A percentile compares a stretch with the other conserved stretches of the same genome.
Evolutionary conservation across 2,329 filamentous ascomycete species (phyloP).

Genomic region (Tolypocladium sp.): DNA sequence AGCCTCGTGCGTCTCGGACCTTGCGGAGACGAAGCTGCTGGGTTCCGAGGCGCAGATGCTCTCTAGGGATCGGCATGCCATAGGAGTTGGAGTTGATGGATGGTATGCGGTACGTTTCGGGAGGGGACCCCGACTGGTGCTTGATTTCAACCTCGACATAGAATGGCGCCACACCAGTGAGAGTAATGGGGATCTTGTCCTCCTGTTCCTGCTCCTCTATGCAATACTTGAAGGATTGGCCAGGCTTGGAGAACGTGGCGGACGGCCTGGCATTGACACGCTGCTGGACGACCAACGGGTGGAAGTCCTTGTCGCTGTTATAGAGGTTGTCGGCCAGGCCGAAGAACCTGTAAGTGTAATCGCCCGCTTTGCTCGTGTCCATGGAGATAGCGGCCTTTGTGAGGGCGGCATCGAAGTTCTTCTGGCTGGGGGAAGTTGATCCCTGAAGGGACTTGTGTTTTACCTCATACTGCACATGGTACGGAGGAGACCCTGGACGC

Average conservation of each 20-base stretch:
- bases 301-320: slow-evolving; percentile 59
- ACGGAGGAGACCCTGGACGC: slow-evolving; percentile 62
- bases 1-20: slow-evolving; percentile 79
- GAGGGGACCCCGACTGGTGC: slow-evolving; percentile 71
- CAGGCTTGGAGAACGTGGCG: slow-evolving; percentile 74
- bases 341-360: slow-evolving; percentile 79
- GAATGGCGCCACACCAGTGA: slow-evolving; percentile 82
- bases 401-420: slow-evolving; percentile 68
- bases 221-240: slow-evolving; percentile 93
- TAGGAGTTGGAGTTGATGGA: slow-evolving; percentile 69
- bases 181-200: slow-evolving; percentile 77
- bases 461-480: slow-evolving; percentile 73
- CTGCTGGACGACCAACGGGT: slow-evolving; percentile 65
- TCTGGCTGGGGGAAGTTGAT: slow-evolving; percentile 54
- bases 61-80: slow-evolving; percentile 75
- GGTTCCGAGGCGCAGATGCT: slow-evolving; percentile 77
- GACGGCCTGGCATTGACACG: slow-evolving; percentile 76
- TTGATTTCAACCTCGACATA: slow-evolving; percentile 87
- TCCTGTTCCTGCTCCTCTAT: slow-evolving; percentile 73
- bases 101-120: slow-evolving; percentile 73
- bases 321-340: slow-evolving; percentile 82
- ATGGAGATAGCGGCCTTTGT: slow-evolving; percentile 71
- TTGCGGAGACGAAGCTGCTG: slow-evolving; percentile 85
- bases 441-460: slow-evolving; percentile 61
- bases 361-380: slow-evolving; percentile 75